Evolutionary conservation across 139 green algal genomes (phyloP), one percentile per base, ranked within the genome.

Genomic region (Trebouxia sp.): DNA sequence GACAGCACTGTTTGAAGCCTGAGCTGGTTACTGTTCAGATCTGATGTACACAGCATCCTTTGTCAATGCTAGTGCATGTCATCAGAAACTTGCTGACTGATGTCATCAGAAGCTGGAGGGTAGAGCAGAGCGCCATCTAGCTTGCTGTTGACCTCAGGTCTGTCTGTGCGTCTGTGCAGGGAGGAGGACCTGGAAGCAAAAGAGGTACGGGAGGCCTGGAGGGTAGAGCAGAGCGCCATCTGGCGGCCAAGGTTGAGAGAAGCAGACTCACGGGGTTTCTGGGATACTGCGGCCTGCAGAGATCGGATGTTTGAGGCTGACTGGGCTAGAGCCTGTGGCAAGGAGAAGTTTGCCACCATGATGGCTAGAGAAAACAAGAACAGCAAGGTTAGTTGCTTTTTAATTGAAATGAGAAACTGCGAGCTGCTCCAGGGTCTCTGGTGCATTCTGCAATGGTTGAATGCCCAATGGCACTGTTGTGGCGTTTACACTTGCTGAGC

Each of bases 311-410:
- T 94, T 77, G 89, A 94, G 82, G 81, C 81, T 26, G 89, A 94
- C 82, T 95, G 91, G 91, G 37, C 75, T 65, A 85, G 88, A 22
- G 86, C 87, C 6, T 88, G 76, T 69, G 58, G 35, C 69, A 94
- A 94, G 82, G 91, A 94, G 83, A 94, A 94, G 84, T 94, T 94
- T 85, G 90, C 83, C 1, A 83, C 77, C 47, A 92, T 93, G 87
- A 74, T 94, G 55, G 65, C 42, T 0, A 81, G 91, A 6, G 91
- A 94, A 82, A 88, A 91, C 83, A 93, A 92, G 86, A 79, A 48
- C 58, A 89, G 87, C 79, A 90, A 89, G 79, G 75, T 80, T 28
- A 45, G 35, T 39, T 74, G 65, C 65, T 74, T 39, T 41, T 43
- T 9, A 4, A 26, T 43, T 32, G 17, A 75, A 75, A n/a, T n/a